phyloP scores from a whole-genome alignment of 768 basidiomycete genomes.

The Mycena epipterygia region DNA sequence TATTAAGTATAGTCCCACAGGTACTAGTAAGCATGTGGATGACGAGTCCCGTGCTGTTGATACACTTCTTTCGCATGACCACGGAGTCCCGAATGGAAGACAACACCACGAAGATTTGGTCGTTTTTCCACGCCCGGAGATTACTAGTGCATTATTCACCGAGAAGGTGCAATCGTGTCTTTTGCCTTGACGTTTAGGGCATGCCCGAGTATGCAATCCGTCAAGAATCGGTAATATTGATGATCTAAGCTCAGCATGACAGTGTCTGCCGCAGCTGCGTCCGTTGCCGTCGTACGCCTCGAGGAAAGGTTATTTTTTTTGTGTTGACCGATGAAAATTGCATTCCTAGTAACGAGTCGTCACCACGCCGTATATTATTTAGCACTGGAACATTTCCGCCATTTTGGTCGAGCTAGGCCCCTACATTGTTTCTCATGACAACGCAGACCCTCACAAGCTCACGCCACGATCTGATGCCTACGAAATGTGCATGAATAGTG shows the following conservation, averaged over 20 bases:
- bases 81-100: background rate
- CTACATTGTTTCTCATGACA: background rate
- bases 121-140: slow-evolving; percentile 2
- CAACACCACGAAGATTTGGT: slow-evolving; percentile 1
- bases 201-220: slow-evolving; percentile 10
- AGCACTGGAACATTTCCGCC: background rate
- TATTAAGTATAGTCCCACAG: slow-evolving; percentile 9
- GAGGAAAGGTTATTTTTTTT: slow-evolving; percentile 2
- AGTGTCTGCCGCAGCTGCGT: slow-evolving; percentile 2
- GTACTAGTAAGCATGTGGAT: slow-evolving; percentile 8
- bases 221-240: background rate
- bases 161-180: slow-evolving; percentile 4
- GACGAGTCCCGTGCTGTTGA: slow-evolving; percentile 6
- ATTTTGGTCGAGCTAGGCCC: slow-evolving; percentile 7
- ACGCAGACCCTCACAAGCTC: slow-evolving; percentile 7
- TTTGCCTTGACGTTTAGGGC: slow-evolving; percentile 10
- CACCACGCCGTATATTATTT: slow-evolving; percentile 3
- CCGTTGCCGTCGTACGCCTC: slow-evolving; percentile 4
- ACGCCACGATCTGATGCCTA: slow-evolving; percentile 12
- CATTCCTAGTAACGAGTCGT: slow-evolving; percentile 3
- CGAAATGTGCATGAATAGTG: slow-evolving; percentile 3
- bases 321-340: slow-evolving; percentile 6
- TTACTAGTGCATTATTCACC: slow-evolving; percentile 4
- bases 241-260: slow-evolving; percentile 2
- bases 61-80: slow-evolving; percentile 13